Evolutionary conservation across 345 rosid genomes (phyloP).

Genomic region (Streptanthus diversifolius): DNA sequence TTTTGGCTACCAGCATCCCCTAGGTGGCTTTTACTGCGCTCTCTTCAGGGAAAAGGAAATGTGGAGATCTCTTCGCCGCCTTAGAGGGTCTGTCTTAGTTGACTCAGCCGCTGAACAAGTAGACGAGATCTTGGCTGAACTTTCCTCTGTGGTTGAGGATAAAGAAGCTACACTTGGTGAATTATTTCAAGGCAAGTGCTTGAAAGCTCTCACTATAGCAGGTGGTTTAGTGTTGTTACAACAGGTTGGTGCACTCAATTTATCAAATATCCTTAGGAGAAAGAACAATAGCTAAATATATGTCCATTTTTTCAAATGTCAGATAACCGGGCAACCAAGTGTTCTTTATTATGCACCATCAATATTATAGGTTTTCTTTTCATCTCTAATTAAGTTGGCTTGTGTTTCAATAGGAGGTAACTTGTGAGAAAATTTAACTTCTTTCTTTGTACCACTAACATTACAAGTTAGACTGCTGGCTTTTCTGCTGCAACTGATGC

Average conservation of each 20-base stretch:
- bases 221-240: constrained; percentile 91
- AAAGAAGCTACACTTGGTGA: constrained; percentile 58
- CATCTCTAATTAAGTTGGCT: constrained; percentile 1
- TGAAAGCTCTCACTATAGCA: constrained; percentile 84
- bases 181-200: constrained; percentile 78
- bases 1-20: constrained; percentile 96
- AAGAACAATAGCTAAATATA: background rate
- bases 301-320: constrained; percentile 16
- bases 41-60: constrained; percentile 73
- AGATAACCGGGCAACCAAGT: constrained; percentile 99
- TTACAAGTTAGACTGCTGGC: constrained; percentile 75
- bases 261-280: background rate
- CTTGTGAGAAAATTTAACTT: constrained; percentile 10
- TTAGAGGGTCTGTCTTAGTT: constrained; percentile 69
- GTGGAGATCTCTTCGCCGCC: constrained; percentile 61
- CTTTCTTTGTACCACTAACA: constrained; percentile 12
- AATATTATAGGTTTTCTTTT: constrained; percentile 64
- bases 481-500: constrained; percentile 96
- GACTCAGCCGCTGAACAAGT: constrained; percentile 68
- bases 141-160: constrained; percentile 61
- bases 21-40: constrained; percentile 83
- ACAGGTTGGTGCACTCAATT: constrained; percentile 55
- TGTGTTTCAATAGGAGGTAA: background rate
- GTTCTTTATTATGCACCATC: constrained; percentile 93
- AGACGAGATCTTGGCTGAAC: constrained; percentile 74